Base-by-base conservation (phyloP, 176 grass and related monocot genomes). In the Eragrostis nindensis region DNA sequence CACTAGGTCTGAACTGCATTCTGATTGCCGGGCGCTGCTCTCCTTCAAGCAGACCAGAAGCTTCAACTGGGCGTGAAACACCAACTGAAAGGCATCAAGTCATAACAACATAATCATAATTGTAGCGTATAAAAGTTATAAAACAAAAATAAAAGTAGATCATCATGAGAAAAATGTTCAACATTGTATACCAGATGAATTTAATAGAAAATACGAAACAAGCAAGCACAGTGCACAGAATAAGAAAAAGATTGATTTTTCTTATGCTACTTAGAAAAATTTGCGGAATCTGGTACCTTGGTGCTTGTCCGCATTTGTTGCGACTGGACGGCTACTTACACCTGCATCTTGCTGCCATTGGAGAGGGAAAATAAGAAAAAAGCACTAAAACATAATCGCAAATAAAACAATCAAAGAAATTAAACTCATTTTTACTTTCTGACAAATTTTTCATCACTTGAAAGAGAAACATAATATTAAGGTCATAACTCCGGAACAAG, bases 281-380 rank as follows among this genome's bases (percentile, higher is more conserved):
- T 17, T 25, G 14, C 40, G 44, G n/a, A 56, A 77, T 50, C 19
- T 25, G 26, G 56, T 84, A 91, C 89, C 89, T 87, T 84, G 84
- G 46, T 80, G 80, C 64, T 81, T 91, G 39, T 87, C 81, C 36
- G 60, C 14, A 44, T 84, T 81, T 11, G 14, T 46, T 52, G 85
- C 15, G 61, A 80, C 43, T 21, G 48, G 69, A 18, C 30, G 60
- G 65, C 81, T 91, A 84, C 81, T 84, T 80, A 81, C 76, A 76
- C 89, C 85, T 66, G 70, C 71, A 80, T 83, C 89, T 77, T 84
- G 89, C 85, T 91, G 85, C 64, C 22, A 91, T 62, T 52, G 54
- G 11, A 27, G n/a, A 17, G 11, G 44, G 12, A 69, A 54, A 29
- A 76, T 86, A 32, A 85, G 73, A 0, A 11, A 72, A 82, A 5